Conservation (phyloP, 176 grass and related monocot species). For the Zoysia japonica region DNA sequence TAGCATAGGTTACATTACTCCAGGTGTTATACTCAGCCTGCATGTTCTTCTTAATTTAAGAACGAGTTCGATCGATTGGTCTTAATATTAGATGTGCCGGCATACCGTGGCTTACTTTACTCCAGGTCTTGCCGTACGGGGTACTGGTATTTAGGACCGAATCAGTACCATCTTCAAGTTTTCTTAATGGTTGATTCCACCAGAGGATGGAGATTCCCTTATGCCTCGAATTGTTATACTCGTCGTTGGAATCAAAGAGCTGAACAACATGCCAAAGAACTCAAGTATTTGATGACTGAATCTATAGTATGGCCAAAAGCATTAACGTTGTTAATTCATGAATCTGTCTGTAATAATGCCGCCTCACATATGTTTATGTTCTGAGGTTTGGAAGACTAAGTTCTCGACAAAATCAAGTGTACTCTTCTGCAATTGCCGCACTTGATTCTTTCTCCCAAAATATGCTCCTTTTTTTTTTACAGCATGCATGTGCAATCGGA, state of each 20-base stretch:
- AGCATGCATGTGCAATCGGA: background rate
- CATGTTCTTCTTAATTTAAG: no score
- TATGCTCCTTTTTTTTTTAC: background rate
- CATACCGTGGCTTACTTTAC: no score
- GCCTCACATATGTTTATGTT: background rate
- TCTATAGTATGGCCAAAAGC: background rate
- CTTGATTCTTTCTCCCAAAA: background rate
- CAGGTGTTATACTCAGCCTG: no score
- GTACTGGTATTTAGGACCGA: no score
- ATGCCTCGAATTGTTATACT: background rate
- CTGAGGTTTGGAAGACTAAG: conserved; percentile 26
- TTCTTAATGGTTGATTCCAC: background rate
- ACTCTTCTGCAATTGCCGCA: no score
- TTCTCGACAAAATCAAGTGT: conserved; percentile 16
- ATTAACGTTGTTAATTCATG: background rate
- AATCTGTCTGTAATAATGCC: conserved; percentile 9
- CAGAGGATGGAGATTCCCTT: conserved; percentile 24
- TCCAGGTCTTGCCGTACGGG: no score
- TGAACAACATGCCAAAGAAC: background rate
- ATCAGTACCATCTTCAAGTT: background rate
- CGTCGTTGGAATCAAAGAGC: conserved; percentile 9
- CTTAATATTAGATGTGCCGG: no score
- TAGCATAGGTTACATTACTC: background rate
- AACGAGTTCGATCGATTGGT: no score
- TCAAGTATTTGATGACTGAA: background rate